Percentiles rank a stretch among this genome's conserved stretches.
Conservation (phyloP, 208 protist species). For the Wallacemonas sp. region DNA sequence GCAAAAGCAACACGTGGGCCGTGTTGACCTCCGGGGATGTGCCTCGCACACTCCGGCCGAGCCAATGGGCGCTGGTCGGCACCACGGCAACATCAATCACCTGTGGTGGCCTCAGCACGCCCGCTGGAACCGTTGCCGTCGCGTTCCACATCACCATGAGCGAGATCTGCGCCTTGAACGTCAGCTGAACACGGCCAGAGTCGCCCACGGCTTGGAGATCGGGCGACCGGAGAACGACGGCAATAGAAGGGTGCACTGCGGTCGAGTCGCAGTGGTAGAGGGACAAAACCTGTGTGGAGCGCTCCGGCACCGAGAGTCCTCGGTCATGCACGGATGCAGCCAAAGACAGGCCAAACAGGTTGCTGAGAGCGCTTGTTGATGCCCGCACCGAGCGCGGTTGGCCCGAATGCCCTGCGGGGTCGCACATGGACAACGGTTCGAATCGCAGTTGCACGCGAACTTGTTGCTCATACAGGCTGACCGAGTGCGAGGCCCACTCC, state of each 20-base stretch:
- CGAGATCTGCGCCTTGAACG: neutral
- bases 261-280: neutral
- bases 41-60: neutral
- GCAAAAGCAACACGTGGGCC: neutral
- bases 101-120: neutral
- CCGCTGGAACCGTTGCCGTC: neutral
- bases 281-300: neutral
- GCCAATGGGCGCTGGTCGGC: neutral
- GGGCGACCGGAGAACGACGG: neutral
- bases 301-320: no score
- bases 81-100: neutral
- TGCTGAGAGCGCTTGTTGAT: neutral
- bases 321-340: neutral
- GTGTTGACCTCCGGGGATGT: neutral
- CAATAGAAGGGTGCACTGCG: neutral
- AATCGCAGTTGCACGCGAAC: constrained; percentile 3
- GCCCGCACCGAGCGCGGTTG: neutral
- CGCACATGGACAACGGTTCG: neutral
- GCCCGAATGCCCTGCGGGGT: neutral
- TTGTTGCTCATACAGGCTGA: neutral
- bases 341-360: constrained; percentile 2
- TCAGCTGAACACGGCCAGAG: neutral
- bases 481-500: neutral
- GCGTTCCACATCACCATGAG: constrained; percentile 11
- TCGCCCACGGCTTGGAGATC: neutral